Base-by-base conservation (phyloP, 345 rosid genomes). In the Dipteronia dyeriana region DNA sequence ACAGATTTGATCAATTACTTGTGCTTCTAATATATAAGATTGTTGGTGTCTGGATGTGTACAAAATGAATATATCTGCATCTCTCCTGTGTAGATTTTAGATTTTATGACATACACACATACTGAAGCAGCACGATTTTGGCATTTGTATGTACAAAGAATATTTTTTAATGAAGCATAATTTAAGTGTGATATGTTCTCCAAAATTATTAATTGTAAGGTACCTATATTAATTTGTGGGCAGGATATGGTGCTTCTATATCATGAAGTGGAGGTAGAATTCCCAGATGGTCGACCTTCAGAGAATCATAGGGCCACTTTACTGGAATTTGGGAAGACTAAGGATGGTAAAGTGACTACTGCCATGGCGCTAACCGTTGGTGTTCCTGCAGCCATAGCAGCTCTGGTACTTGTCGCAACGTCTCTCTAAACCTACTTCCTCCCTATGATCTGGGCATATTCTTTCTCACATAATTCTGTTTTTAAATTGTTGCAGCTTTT, bases 231-330 rank as follows among this genome's bases (percentile, higher is more conserved):
- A 23, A 61, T 66, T 73, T 74, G 43, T 80, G 63, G 60, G 69
- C 86, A 95, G 99, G 99, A 95, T 82, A 93, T 95, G 98, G 97
- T 95, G 75, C 94, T 95, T 86, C 75, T 95, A 83, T 96, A 92
- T 84, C 97, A 93, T 74, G 90, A 95, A 82, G 75, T 93, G 77
- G 96, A 93, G 81, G 91, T 93, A 47, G 96, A 93, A 66, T 95
- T 83, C 78, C 94, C 91, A 3, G 92, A 86, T 76, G 85, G 81
- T 68, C 82, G 78, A 73, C 82, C 70, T 0, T 39, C 79, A 2
- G 97, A 95, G 81, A 86, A 71, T 41, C 97, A 91, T 70, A 78
- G 68, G 34, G 96, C 91, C 19, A 95, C 99, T 57, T 80, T 95
- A 49, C 75, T 95, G 79, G 96, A 95, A 83, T 93, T 91, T 41